Evolutionary conservation across 169 alveolate species (phyloP), one percentile per base, ranked within the genome.

Genomic region (Neospora caninum): DNA sequence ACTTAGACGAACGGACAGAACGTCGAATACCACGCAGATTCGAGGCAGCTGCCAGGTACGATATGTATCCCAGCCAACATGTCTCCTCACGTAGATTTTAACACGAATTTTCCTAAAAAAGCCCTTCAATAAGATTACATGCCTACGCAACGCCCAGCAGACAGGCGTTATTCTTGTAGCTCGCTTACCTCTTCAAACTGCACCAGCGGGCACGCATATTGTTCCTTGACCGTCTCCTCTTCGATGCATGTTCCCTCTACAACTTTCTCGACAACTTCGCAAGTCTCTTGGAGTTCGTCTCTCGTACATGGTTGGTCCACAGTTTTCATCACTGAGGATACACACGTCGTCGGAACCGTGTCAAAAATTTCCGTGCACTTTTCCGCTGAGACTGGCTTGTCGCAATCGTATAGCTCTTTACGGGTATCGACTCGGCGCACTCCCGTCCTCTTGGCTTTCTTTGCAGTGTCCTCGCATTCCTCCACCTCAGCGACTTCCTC

Each of bases 191-290:
- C 93, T 4, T 42, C 80, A 43, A 45, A 88, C 58, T 88, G 54
- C 34, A 67, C 42, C 34, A 2, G 22, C 36, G 93, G 93, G 29
- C 93, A 88, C 41, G 38, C 38, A 36, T 88, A 88, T 42, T 88
- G 83, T 82, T 88, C 93, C 2, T 67, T 82, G 38, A 88, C 82
- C 43, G n/a, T 10, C 80, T 88, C 93, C 58, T 88, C 93, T 88
- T 88, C 84, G 22, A 42, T 41, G 83, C 93, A 88, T 29, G 80
- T 88, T 38, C 93, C 84, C 82, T 42, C 58, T 42, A 88, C 58
- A 16, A 39, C 43, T 25, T 54, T 88, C 25, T 88, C 84, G 64
- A 82, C 67, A 36, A 82, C 41, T 25, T 69, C 84, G 42, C 93
- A 88, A 9, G 20, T 2, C 43, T 88, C 93, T 2, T 43, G 80